Base-by-base conservation (phyloP, 2,329 filamentous ascomycete genomes). In the Penicillium sp. region DNA sequence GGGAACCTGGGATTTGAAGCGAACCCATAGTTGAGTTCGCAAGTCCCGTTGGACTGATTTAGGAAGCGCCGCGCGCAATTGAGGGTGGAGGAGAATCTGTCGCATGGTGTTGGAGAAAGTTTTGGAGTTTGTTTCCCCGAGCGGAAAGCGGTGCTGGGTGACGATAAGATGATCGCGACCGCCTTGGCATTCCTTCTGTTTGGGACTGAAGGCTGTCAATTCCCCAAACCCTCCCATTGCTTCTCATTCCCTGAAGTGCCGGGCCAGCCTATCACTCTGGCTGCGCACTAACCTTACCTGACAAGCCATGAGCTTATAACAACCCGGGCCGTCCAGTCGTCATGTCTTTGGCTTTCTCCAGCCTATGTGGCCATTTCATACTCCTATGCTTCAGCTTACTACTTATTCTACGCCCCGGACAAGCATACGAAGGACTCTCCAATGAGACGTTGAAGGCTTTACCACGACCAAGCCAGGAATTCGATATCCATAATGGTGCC, bases 401-500 rank as follows among this genome's bases (percentile, higher is more conserved):
- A 4, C 55, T 67, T 29, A 55, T 73, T 8, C 37, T 70, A 14
- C 49, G 63, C 26, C 61, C 65, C 7, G 67, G 63, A 43, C 35
- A 67, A 39, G 82, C 82, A 54, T 88, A 88, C 74, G 79, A 80
- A 44, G 69, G 80, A 24, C 81, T 98, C 56, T 90, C 91, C 35
- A 90, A 96, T 76, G 83, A 85, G 55, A 88, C 89, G 33, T 82
- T 98, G 44, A 83, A 81, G 61, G 80, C 79, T 52, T 83, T 99
- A 16, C 90, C 91, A 13, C 84, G 83, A n/a, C 87, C 87, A 1
- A 87, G 85, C 58, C 76, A 81, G 56, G 89, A 91, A 74, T 93
- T 97, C 72, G 85, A 96, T 75, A 90, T 95, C 65, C 76, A 88
- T 58, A 83, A 80, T 33, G 91, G 92, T 64, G 79, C 84, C 4